A percentile compares a stretch with the other conserved stretches of the same genome.
Evolutionary conservation across 2,329 filamentous ascomycete genomes (phyloP).

Genomic region (Phyllosticta citrichinensis): DNA sequence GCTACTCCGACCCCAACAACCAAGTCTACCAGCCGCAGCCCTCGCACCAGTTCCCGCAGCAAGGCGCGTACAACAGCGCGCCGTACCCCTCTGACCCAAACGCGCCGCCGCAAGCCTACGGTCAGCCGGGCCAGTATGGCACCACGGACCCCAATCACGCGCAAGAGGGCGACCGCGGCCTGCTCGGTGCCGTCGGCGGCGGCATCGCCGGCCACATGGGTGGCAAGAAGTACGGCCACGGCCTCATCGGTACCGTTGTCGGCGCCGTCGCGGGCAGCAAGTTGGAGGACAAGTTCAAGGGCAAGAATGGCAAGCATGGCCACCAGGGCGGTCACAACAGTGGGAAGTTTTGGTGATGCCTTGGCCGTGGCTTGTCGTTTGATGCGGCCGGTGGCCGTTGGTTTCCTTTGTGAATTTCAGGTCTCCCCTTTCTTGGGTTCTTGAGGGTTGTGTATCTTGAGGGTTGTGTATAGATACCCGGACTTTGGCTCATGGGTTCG

Average conservation of each 20-base stretch:
- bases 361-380: background rate
- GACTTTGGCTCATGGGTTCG: background rate
- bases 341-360: background rate
- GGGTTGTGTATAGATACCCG: background rate
- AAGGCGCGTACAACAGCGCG: constrained; percentile 18
- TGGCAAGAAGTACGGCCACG: constrained; percentile 46
- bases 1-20: constrained; percentile 4
- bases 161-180: constrained; percentile 46
- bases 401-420: background rate
- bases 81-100: constrained; percentile 20
- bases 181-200: constrained; percentile 47
- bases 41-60: constrained; percentile 18
- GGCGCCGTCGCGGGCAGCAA: constrained; percentile 48
- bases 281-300: constrained; percentile 44
- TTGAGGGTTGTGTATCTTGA: background rate
- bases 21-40: constrained; percentile 2
- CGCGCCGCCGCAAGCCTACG: constrained; percentile 11
- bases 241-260: constrained; percentile 47
- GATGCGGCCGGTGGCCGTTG: background rate
- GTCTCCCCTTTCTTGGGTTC: background rate
- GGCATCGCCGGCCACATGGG: constrained; percentile 47
- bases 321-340: background rate
- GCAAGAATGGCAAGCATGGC: constrained; percentile 9
- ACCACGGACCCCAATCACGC: constrained; percentile 29
- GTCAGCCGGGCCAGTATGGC: constrained; percentile 19